Evolutionary conservation across 768 basidiomycete genomes (phyloP), one percentile per base, ranked within the genome.

Genomic region (Collybia sordida): DNA sequence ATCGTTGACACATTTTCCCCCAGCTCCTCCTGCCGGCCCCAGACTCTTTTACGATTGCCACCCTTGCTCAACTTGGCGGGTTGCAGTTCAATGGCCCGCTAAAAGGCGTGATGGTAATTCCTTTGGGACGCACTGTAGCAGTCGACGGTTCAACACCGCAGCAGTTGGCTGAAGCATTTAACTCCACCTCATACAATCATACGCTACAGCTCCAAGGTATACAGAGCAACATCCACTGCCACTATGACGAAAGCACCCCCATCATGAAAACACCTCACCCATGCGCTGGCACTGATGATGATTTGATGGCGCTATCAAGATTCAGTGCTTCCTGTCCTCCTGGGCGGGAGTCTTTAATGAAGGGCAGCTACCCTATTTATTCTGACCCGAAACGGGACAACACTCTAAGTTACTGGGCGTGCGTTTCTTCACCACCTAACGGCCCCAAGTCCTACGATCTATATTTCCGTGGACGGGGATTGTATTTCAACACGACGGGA

Each of bases 391-490:
- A 38, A 25, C 40, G 17, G 24, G 40, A 36, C 8, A 49, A 41
- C 35, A 28, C n/a, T 34, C 25, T 59, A 2, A 37, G 37, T 15
- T 57, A 49, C 42, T 56, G 56, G 60, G 60, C 53, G 14, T 59
- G 60, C 17, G 28, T 52, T 37, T 27, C 52, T 0, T 5, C 39
- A 3, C 31, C 44, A 3, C 19, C 43, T 28, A 14, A 25, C 6
- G 44, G 37, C 44, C 5, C 23, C 42, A 6, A 31, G 1, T 49
- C 54, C 5, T 58, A 58, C 37, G 18, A 37, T 27, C n/a, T 62
- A 44, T 62, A 58, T 28, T 23, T 58, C 14, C n/a, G 27, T 12
- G 56, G 59, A 6, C 19, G 22, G 2, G 31, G 14, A 5, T 11
- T 19, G 11, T 62, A 60, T 34, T 11, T 12, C 5, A 2, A 7